Evolutionary conservation across 129 eudicot species (phyloP), one percentile per base, ranked within the genome.

Genomic region (Helianthus tuberosus): DNA sequence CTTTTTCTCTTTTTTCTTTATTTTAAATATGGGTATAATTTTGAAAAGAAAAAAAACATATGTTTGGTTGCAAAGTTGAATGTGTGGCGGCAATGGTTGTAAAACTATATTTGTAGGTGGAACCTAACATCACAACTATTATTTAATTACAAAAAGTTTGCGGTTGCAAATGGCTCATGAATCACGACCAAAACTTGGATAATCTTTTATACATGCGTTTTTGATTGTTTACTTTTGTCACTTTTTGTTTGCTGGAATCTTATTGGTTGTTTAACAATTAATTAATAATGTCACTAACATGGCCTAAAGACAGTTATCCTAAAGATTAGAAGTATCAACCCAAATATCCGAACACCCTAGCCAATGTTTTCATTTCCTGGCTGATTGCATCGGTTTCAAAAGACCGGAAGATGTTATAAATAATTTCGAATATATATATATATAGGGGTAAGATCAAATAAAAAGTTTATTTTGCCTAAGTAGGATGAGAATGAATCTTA

Each of bases 101-200:
- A 23, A 36, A 50, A 63, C 23, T 62, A 15, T 1, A 51, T 39
- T 5, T 23, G 23, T 4, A 13, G 20, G 32, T 51, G 54, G n/a
- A 64, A 64, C 35, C 23, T 25, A 65, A 65, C 58, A 39, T 64
- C 55, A 14, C 32, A 53, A 75, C 47, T 66, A 65, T 66, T 75
- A 75, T 52, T 39, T 9, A 35, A 52, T 23, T 53, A 13, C 41
- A 20, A 51, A 17, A 13, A 2, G 13, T 17, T 64, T 20, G 35
- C 29, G 51, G 63, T 5, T 48, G 7, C 6, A 62, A 41, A 16
- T 44, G n/a, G 61, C 17, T 73, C 52, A 64, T 48, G 71, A 63
- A 16, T 63, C 71, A 62, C 38, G 71, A 62, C 78, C 5, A 74
- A 15, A 32, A 6, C 65, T 15, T 29, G 8, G 48, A 44, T 46